phyloP scores from a whole-genome alignment of 495 filamentous ascomycete genomes.

The Xylaria nigripes region DNA sequence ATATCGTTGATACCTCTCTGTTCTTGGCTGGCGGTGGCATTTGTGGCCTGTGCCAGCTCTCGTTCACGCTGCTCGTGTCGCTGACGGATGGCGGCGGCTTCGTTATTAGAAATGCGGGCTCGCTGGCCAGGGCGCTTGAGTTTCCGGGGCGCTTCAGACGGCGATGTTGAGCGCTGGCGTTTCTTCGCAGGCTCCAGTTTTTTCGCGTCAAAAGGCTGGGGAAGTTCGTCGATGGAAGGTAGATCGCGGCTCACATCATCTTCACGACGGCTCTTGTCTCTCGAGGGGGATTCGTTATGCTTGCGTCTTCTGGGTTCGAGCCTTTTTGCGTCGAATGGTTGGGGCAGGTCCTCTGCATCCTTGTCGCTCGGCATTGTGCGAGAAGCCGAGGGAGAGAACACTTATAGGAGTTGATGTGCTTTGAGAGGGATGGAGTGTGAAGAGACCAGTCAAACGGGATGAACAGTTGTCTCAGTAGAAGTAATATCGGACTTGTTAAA shows the following conservation, averaged over 20 bases:
- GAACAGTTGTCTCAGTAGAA: too few relatives aligned
- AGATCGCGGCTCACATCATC: conserved; percentile 5
- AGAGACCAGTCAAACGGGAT: too few relatives aligned
- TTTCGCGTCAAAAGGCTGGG: conserved; percentile 50
- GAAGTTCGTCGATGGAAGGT: conserved; percentile 33
- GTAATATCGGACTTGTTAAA: too few relatives aligned
- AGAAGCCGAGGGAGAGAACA: background rate
- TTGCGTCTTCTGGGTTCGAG: conserved; percentile 32
- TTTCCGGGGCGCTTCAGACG: conserved; percentile 49
- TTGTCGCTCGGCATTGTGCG: conserved; percentile 22
- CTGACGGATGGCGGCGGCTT: conserved; percentile 60
- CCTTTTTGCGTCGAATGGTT: conserved; percentile 34
- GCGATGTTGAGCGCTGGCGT: conserved; percentile 35
- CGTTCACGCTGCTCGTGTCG: conserved; percentile 59
- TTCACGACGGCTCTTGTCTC: conserved; percentile 8
- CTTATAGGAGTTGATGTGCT: too few relatives aligned
- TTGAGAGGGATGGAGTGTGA: too few relatives aligned
- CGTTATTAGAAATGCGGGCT: conserved; percentile 62
- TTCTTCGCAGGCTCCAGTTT: conserved; percentile 48
- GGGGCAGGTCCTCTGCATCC: conserved; percentile 23
- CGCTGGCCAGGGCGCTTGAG: conserved; percentile 82
- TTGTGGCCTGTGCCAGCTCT: conserved; percentile 45
- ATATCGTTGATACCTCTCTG: conserved; percentile 66
- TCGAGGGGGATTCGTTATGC: conserved; percentile 11
- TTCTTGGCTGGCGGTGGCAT: conserved; percentile 28